These are phyloP conservation scores for Trypanosoma mega DNA, from an alignment of 208 protist species.

Conservation along the genomic window DNA sequence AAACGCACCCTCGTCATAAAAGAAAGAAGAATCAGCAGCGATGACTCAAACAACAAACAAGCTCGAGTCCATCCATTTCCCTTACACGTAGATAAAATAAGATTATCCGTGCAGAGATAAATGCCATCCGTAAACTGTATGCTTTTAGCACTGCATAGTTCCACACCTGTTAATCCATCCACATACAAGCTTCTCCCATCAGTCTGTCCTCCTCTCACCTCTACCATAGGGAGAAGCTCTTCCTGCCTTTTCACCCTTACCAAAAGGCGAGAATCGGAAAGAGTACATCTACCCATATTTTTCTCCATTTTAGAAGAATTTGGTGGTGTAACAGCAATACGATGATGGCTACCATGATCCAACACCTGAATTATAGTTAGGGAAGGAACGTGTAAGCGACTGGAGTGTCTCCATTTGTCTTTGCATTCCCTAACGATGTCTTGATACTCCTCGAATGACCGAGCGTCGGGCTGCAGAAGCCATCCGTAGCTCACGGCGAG, in stretches of 20 bases:
- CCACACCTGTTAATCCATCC: conserved; percentile 13
- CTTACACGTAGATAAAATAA: neutral
- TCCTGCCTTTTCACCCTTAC: conserved; percentile 2
- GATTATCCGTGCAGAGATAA: conserved; percentile 14
- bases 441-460: conserved; percentile 42
- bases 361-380: conserved; percentile 26
- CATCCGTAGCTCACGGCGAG: conserved; percentile 82
- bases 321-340: neutral
- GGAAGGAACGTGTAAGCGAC: neutral
- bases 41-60: conserved; percentile 19
- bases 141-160: conserved; percentile 21
- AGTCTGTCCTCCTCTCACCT: neutral
- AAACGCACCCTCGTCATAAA: conserved; percentile 23
- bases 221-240: too few species aligned
- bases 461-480: conserved; percentile 50
- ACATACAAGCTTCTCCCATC: conserved; percentile 1
- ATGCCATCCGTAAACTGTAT: conserved; percentile 38
- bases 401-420: conserved; percentile 16
- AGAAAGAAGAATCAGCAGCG: conserved; percentile 20
- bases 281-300: neutral
- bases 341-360: neutral
- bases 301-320: neutral
- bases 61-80: neutral
- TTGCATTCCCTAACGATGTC: conserved; percentile 48
- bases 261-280: too few species aligned